Evolutionary conservation across 2,329 filamentous ascomycete species (phyloP).

Genomic region (Calonectria naviculata): DNA sequence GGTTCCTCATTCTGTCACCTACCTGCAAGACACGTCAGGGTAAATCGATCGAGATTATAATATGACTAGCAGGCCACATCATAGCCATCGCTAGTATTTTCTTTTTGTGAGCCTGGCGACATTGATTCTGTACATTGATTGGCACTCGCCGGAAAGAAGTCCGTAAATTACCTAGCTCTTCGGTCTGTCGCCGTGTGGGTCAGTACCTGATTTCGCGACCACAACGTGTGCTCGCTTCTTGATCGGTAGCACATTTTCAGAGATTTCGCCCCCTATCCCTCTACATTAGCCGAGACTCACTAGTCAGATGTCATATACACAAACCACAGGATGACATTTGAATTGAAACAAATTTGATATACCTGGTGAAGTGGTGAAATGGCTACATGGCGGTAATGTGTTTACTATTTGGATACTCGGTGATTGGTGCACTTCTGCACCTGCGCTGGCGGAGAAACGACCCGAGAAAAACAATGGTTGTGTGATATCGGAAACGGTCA

Average conservation of each 20-base stretch:
- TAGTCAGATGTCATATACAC: not conserved
- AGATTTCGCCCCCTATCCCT: not conserved
- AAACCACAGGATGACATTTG: no score
- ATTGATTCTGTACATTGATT: constrained; percentile 2
- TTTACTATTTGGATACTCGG: not conserved
- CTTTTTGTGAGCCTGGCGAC: not conserved
- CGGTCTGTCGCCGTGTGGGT: constrained; percentile 9
- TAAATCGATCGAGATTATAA: not conserved
- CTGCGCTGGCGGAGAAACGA: not conserved
- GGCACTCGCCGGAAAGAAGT: constrained; percentile 23
- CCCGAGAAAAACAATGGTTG: constrained; percentile 1
- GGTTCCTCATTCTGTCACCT: not conserved
- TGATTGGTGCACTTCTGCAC: not conserved
- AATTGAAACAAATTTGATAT: not conserved
- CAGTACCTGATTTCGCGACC: not conserved
- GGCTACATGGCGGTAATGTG: not conserved
- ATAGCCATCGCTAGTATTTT: not conserved
- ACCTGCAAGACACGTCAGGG: not conserved
- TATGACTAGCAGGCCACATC: not conserved
- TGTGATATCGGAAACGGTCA: not conserved
- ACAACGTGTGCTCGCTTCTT: no score
- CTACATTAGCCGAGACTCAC: not conserved
- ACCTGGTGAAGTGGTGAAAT: no score
- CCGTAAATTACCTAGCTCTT: constrained; percentile 17
- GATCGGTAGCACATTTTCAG: not conserved